Base-by-base conservation (phyloP, 2,329 filamentous ascomycete genomes). In the Penicillium brevicompactum region DNA sequence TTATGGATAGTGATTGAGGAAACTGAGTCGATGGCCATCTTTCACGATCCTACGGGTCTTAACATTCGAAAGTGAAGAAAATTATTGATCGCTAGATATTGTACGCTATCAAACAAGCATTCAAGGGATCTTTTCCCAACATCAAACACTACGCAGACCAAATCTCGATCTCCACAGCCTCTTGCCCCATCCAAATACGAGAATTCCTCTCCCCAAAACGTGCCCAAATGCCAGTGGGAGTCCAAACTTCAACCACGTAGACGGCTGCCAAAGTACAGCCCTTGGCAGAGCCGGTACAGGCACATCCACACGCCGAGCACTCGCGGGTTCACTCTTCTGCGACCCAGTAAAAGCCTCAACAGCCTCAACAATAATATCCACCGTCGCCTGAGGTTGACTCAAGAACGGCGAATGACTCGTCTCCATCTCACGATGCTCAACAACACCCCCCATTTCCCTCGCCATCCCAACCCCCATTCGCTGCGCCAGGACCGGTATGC, bases 371-470 rank as follows among this genome's bases (percentile, higher is more conserved):
- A 82, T 60, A 44, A 80, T 65, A 2, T 58, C 59, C 1, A 66
- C 74, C 1, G 76, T 76, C 53, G 76, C 74, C 2, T 70, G 64
- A 0, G 79, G 77, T 58, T 64, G 67, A 62, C 80, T 82, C 61
- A 83, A 54, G 65, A 83, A 79, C 0, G 79, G 78, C 10, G 77
- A 81, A 66, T 83, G 80, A 18, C 79, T 76, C n/a, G 70, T 78
- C 38, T 63, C 57, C 42, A 82, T 54, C 67, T 81, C 77, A 4
- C 75, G 59, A 24, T 74, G 63, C 56, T 68, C 70, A 1, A 81
- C 62, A 38, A 61, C 58, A 0, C 58, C 73, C 0, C 77, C 76
- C 60, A 72, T 65, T 7, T 66, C 71, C 63, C 68, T 73, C 6
- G 78, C 79, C 58, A 70, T 69, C 1, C 74, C 67, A 0, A 78